Base-by-base conservation (phyloP, 352 stramenopile genomes). In the Globisporangium nodosum region DNA sequence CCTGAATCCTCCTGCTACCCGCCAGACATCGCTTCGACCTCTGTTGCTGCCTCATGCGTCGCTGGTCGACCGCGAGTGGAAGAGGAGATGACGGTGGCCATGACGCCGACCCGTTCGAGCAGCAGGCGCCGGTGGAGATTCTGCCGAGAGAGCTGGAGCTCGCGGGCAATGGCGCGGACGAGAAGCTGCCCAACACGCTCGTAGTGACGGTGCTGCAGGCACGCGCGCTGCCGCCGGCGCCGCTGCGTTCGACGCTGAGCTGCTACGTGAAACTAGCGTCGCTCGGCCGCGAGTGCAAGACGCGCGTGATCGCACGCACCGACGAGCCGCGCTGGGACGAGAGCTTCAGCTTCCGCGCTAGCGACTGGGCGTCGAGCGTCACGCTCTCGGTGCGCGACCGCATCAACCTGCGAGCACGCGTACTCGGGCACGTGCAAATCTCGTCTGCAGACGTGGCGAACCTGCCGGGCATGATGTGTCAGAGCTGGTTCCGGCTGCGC, bases 251-350 rank as follows among this genome's bases (percentile, higher is more conserved):
- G 15, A 87, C 78, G 0, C 60, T 88, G 15, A 90, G 76, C 54
- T 84, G 73, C 55, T 90, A 92, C 54, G 81, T 88, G 48, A 90
- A 90, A 61, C 67, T 92, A 16, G 61, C 77, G 5, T 90, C 80
- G 0, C 57, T 88, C 0, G 80, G 80, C 0, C 61, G 71, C 9
- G 82, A 90, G 65, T 71, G 71, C 66, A 90, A 89, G 74, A 90
- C 82, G 4, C 85, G 71, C 52, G 66, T 88, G n/a, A 74, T 86
- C 45, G 71, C 66, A 12, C 87, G 78, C 64, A 88, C 56, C 24
- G 62, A 78, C 35, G 80, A 89, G 52, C 82, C 82, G 18, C 68
- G 64, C 46, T 92, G 82, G 82, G 86, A 90, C 56, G 82, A 92
- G 66, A 81, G 75, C 3, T 92, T 90, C 47, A 81, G 64, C 39